These are phyloP conservation scores for Sporothrix globosa DNA, from an alignment of 2,329 filamentous ascomycete genomes.

Conservation along the genomic window DNA sequence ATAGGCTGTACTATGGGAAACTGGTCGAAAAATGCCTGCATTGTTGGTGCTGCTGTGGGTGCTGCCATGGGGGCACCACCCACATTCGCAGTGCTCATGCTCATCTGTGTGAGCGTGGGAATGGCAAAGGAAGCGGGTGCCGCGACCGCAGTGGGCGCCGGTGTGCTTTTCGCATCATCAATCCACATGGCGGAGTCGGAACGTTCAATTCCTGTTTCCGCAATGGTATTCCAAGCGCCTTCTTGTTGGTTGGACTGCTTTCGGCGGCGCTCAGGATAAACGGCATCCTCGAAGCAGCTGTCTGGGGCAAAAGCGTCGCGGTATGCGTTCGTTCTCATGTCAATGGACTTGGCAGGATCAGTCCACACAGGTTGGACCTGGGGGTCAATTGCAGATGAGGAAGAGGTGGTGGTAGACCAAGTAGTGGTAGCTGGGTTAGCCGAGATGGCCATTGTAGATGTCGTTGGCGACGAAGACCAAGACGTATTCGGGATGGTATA, in stretches of 20 bases:
- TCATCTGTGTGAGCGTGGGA: neutral
- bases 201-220: neutral
- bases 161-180: neutral
- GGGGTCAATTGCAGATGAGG: neutral
- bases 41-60: neutral
- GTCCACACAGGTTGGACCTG: neutral
- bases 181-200: neutral
- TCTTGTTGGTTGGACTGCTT: neutral
- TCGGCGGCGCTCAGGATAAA: neutral
- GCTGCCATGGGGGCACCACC: neutral
- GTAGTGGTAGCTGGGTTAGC: neutral
- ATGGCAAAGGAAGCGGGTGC: neutral
- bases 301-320: neutral
- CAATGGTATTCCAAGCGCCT: neutral
- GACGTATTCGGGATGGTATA: neutral
- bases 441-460: neutral
- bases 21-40: neutral
- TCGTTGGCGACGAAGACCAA: neutral
- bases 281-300: constrained; percentile 3
- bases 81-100: neutral
- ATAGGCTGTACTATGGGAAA: neutral
- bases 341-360: neutral
- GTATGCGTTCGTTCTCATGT: neutral
- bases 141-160: neutral
- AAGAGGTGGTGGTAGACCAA: neutral